Percentiles rank a stretch among this genome's conserved stretches.
These are phyloP conservation scores for Sugiyamaella smithiae DNA, from an alignment of 805 yeast species.

Conservation along the genomic window DNA sequence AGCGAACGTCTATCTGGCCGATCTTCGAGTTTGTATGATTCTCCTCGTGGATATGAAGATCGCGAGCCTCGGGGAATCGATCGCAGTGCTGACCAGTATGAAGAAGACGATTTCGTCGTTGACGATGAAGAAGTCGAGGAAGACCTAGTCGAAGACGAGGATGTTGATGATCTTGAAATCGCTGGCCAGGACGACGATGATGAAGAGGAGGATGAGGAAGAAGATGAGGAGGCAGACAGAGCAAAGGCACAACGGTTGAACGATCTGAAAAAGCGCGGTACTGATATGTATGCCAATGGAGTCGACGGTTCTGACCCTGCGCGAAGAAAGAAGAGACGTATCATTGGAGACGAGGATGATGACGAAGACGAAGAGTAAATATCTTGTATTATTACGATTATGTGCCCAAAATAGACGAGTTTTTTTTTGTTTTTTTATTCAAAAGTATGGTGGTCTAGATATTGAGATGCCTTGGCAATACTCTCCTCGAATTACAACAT, in stretches of 20 bases:
- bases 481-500: no score
- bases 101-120: conserved; percentile 39
- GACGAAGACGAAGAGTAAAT: conserved; percentile 13
- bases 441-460: no score
- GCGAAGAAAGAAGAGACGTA: conserved; percentile 27
- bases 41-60: neutral
- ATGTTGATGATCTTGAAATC: conserved; percentile 31
- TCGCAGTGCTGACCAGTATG: conserved; percentile 28
- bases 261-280: conserved; percentile 31
- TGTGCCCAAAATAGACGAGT: neutral
- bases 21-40: conserved; percentile 6
- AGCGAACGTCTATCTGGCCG: conserved; percentile 25
- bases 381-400: neutral
- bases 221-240: conserved; percentile 35
- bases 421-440: no score
- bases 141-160: conserved; percentile 28
- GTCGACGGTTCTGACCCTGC: conserved; percentile 13
- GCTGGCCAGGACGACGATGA: conserved; percentile 30
- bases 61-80: neutral
- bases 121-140: conserved; percentile 34
- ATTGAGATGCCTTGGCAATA: no score
- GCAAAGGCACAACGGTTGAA: conserved; percentile 32
- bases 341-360: conserved; percentile 32
- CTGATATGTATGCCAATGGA: conserved; percentile 20
- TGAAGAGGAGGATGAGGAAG: conserved; percentile 30